Conservation (phyloP, 805 yeast genomes). For the Pichia rugopelliculosa region DNA sequence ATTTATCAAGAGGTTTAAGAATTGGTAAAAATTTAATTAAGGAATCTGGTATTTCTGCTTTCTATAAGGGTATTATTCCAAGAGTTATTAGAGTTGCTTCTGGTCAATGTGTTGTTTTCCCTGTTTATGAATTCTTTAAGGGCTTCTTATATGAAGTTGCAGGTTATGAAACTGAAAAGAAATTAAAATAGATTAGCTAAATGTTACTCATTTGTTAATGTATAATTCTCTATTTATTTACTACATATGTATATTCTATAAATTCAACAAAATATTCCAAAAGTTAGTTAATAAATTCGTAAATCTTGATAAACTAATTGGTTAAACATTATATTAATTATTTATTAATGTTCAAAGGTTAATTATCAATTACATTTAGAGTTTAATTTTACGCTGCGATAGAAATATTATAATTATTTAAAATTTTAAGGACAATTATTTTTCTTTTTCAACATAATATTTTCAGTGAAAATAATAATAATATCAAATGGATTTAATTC, state of each 20-base stretch:
- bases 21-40: conserved; percentile 74
- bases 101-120: conserved; percentile 97
- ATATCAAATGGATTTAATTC: no score
- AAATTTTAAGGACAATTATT: no score
- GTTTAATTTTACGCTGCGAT: neutral
- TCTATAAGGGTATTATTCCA: conserved; percentile 96
- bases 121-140: conserved; percentile 88
- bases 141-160: conserved; percentile 43
- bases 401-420: no score
- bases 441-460: no score
- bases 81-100: conserved; percentile 99
- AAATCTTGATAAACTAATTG: no score
- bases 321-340: no score
- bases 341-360: no score
- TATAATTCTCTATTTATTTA: neutral
- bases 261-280: neutral
- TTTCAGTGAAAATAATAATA: neutral
- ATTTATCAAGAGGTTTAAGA: conserved; percentile 68
- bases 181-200: conserved; percentile 12
- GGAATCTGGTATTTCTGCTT: conserved; percentile 83
- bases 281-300: no score
- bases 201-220: neutral
- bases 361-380: no score
- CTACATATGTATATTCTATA: neutral
- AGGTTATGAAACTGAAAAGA: conserved; percentile 17